Conservation (phyloP, 805 yeast genomes). For the Candida fluviatilis region DNA sequence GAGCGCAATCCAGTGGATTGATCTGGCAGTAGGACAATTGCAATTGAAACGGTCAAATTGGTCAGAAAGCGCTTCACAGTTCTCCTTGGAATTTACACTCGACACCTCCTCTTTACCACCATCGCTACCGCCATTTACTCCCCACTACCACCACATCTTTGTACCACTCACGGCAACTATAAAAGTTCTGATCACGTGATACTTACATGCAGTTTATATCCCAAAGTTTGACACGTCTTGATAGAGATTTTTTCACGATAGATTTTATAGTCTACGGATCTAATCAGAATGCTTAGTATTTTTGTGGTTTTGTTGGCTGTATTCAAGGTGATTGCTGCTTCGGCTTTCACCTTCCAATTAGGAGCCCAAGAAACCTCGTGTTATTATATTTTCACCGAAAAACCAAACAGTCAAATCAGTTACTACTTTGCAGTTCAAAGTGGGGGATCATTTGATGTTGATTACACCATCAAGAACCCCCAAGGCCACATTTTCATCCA, state of each 20-base stretch:
- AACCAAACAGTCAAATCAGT: slow-evolving; percentile 56
- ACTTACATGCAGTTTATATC: background rate
- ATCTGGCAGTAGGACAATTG: too few species aligned
- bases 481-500: slow-evolving; percentile 47
- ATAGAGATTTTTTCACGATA: background rate
- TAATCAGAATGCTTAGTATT: background rate
- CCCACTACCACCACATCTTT: background rate
- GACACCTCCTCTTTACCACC: too few species aligned
- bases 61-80: too few species aligned
- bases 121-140: too few species aligned
- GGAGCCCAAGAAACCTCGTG: slow-evolving; percentile 76
- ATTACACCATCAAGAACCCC: slow-evolving; percentile 62
- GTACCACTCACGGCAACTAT: background rate
- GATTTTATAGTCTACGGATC: too few species aligned
- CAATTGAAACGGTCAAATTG: too few species aligned
- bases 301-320: slow-evolving; percentile 17
- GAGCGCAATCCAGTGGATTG: too few species aligned
- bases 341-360: slow-evolving; percentile 69
- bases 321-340: slow-evolving; percentile 31
- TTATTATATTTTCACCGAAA: slow-evolving; percentile 63
- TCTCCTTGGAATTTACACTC: too few species aligned
- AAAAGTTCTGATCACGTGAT: background rate
- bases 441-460: slow-evolving; percentile 78
- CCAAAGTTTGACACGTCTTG: background rate
- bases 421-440: slow-evolving; percentile 81